phyloP scores from a whole-genome alignment of 1,284 basidiomycete species.

The Cryptococcus sp. region DNA sequence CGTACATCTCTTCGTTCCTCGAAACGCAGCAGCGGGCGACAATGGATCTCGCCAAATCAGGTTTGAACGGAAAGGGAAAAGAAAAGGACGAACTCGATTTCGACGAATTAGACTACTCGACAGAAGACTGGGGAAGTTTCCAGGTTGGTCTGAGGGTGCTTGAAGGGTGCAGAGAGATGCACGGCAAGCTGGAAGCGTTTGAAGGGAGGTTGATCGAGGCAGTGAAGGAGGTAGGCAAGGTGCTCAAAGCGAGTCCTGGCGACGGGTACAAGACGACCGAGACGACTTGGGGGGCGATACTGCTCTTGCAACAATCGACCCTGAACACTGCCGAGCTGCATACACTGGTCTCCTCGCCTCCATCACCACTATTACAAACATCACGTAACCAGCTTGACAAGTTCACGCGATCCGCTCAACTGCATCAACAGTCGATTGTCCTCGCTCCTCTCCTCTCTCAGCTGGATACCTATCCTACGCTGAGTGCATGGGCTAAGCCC shows the following conservation, averaged over 20 bases:
- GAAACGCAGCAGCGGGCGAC: slow-evolving; percentile 58
- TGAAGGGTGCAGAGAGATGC: slow-evolving; percentile 69
- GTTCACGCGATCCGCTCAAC: slow-evolving; percentile 75
- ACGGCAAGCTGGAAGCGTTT: slow-evolving; percentile 66
- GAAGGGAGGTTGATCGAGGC: slow-evolving; percentile 61
- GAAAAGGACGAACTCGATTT: slow-evolving; percentile 41
- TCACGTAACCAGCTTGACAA: slow-evolving; percentile 60
- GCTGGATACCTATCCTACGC: slow-evolving; percentile 69
- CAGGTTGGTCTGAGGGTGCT: slow-evolving; percentile 80
- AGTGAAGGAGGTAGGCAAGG: slow-evolving; percentile 1
- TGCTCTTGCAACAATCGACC: slow-evolving; percentile 73
- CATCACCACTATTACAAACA: slow-evolving; percentile 9
- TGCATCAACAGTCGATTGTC: slow-evolving; percentile 75
- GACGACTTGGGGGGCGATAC: slow-evolving; percentile 68
- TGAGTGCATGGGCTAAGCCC: slow-evolving; percentile 66
- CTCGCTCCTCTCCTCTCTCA: slow-evolving; percentile 79
- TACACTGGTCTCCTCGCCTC: slow-evolving; percentile 40
- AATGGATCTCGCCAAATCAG: slow-evolving; percentile 14
- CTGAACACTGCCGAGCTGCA: slow-evolving; percentile 79
- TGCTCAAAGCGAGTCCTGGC: slow-evolving; percentile 3
- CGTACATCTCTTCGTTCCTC: slow-evolving; percentile 67
- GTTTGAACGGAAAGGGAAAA: slow-evolving; percentile 1
- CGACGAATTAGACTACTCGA: slow-evolving; percentile 67
- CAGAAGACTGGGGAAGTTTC: slow-evolving; percentile 82
- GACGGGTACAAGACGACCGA: slow-evolving; percentile 61